These are phyloP conservation scores for Chalciporus sphaerocephalus DNA, from an alignment of 768 basidiomycete genomes.

Conservation along the genomic window DNA sequence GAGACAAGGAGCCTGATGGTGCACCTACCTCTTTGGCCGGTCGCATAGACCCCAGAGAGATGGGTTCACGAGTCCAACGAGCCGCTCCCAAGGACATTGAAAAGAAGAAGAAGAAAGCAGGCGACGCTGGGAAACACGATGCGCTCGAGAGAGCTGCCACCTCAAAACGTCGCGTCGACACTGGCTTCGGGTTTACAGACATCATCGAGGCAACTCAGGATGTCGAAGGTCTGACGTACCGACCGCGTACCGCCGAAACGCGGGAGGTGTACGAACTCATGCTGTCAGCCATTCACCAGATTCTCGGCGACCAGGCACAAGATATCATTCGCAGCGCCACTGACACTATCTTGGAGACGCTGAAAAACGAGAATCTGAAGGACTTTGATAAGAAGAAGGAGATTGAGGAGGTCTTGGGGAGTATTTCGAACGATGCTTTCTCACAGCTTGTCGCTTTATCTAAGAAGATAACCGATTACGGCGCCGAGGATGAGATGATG, in stretches of 20 bases:
- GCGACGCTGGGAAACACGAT: slow-evolving; percentile 47
- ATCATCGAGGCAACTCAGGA: slow-evolving; percentile 93
- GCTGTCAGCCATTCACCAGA: slow-evolving; percentile 72
- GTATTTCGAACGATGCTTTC: slow-evolving; percentile 69
- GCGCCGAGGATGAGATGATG: slow-evolving; percentile 76
- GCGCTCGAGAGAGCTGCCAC: slow-evolving; percentile 51
- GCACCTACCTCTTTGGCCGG: slow-evolving; percentile 91
- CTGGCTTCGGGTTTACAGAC: slow-evolving; percentile 76
- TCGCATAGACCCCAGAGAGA: slow-evolving; percentile 81
- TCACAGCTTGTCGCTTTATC: slow-evolving; percentile 76
- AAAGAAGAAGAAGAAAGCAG: slow-evolving; percentile 89
- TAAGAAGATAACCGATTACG: slow-evolving; percentile 96
- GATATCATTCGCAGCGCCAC: slow-evolving; percentile 94
- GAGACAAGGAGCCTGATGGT: slow-evolving; percentile 96
- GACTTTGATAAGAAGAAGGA: slow-evolving; percentile 98
- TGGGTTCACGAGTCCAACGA: slow-evolving; percentile 87
- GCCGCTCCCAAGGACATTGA: slow-evolving; percentile 83
- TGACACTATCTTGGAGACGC: slow-evolving; percentile 81
- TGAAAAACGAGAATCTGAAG: slow-evolving; percentile 86
- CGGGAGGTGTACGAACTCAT: slow-evolving; percentile 93
- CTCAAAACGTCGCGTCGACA: slow-evolving; percentile 57
- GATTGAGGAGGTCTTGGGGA: slow-evolving; percentile 69
- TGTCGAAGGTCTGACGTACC: slow-evolving; percentile 88
- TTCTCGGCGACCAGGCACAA: slow-evolving; percentile 92
- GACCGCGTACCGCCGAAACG: slow-evolving; percentile 91